phyloP scores from a whole-genome alignment of 306 rosid species.

The barrel medic (Medicago truncatula) region DNA sequence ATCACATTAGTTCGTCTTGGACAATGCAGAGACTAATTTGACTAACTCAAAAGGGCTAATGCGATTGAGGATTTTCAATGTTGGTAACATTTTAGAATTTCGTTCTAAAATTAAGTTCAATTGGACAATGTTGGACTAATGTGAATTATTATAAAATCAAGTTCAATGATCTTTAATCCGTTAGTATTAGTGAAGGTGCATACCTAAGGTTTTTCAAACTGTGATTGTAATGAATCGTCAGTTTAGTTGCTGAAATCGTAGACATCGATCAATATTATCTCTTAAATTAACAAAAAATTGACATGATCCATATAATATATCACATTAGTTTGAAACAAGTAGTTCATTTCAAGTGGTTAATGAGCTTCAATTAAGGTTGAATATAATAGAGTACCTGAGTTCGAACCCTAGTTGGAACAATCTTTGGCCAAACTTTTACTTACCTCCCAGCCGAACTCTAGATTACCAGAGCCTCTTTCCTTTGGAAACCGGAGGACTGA shows the following conservation, averaged over 20 bases:
- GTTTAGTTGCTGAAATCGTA: no score
- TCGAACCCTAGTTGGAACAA: not conserved
- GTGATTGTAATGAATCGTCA: no score
- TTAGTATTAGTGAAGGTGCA: no score
- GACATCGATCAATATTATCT: no score
- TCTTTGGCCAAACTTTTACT: not conserved
- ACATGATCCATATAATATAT: not conserved
- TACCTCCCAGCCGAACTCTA: not conserved
- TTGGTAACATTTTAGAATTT: not conserved
- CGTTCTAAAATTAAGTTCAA: not conserved
- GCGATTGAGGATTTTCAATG: not conserved
- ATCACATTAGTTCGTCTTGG: not conserved
- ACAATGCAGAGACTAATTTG: slow-evolving; percentile 1
- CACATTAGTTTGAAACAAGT: not conserved
- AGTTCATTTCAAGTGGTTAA: not conserved
- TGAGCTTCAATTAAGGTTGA: not conserved
- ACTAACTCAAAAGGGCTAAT: not conserved
- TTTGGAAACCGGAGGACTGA: not conserved
- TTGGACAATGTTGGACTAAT: no score
- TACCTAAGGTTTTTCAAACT: no score
- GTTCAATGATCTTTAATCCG: no score
- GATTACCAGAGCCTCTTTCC: not conserved
- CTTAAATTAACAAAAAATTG: no score
- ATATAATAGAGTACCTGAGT: not conserved
- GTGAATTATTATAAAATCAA: no score